Percentiles rank a stretch among this genome's conserved stretches.
phyloP scores from a whole-genome alignment of 1,139 yeast species.

The Kodamaea derodonti region DNA sequence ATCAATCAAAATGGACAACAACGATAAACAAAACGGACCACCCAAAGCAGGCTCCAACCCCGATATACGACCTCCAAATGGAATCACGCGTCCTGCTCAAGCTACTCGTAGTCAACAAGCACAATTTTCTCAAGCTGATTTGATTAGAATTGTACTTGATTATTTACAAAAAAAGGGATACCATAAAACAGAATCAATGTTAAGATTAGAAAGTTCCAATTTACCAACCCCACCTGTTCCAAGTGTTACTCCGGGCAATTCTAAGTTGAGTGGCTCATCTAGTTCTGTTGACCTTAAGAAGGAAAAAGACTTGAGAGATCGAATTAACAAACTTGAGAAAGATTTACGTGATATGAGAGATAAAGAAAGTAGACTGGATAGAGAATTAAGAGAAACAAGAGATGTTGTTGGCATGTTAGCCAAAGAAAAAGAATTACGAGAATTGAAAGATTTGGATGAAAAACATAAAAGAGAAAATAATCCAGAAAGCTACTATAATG shows the following conservation, averaged over 20 bases:
- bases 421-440: slow-evolving; percentile 42
- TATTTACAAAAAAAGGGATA: slow-evolving; percentile 92
- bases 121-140: slow-evolving; percentile 64
- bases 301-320: slow-evolving; percentile 28
- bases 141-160: slow-evolving; percentile 86
- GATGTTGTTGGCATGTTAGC: slow-evolving; percentile 38
- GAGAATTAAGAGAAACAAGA: slow-evolving; percentile 37
- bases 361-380: slow-evolving; percentile 30
- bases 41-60: not conserved
- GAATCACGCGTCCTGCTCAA: slow-evolving; percentile 10
- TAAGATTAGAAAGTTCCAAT: slow-evolving; percentile 82
- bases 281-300: slow-evolving; percentile 24
- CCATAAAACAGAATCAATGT: slow-evolving; percentile 89
- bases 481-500: slow-evolving; percentile 70
- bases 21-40: not conserved
- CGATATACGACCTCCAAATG: not conserved
- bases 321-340: slow-evolving; percentile 26
- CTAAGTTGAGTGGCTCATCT: slow-evolving; percentile 40
- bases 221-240: slow-evolving; percentile 58
- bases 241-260: slow-evolving; percentile 39
- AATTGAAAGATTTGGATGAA: slow-evolving; percentile 37
- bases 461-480: slow-evolving; percentile 44
- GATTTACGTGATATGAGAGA: slow-evolving; percentile 44
- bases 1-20: not conserved
- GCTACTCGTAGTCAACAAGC: slow-evolving; percentile 28